Base-by-base conservation (phyloP, 2,329 filamentous ascomycete genomes). In the Escovopsis sp. region DNA sequence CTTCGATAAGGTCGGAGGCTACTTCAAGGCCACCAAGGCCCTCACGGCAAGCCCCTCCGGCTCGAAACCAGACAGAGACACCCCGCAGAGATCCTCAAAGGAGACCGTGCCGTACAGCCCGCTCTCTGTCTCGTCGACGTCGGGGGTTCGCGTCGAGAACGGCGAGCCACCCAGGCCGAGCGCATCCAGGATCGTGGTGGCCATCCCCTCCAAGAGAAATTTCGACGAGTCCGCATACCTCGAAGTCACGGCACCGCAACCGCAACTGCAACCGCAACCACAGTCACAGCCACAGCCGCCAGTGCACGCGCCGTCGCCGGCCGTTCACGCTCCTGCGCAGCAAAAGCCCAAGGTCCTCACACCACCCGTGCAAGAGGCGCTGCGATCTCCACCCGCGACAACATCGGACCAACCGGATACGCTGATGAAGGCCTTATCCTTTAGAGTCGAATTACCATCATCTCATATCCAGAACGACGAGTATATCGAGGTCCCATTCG, bases 381-480 rank as follows among this genome's bases (percentile, higher is more conserved):
- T 47, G 32, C 43, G 32, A 12, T 43, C 44, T 4, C 42, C 44
- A 9, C 46, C 51, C 4, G 28, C 39, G 32, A 15, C 45, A 32
- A 15, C 45, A 32, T 38, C 34, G 10, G 40, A 51, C 11, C 41
- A 23, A 18, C 34, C 40, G 3, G 41, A 47, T 8, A 39, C 49
- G 9, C 15, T 38, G 15, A 44, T 37, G 0, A 53, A 52, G 36
- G 53, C 46, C 36, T 39, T 44, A 7, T 50, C 49, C 1, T 66
- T 76, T 39, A 62, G 62, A 18, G 67, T 75, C n/a, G 70, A 76
- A 48, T 54, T 77, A 10, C 57, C 59, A 1, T 53, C 55, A 2
- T 53, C 60, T 2, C 60, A 51, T 11, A 67, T 75, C 46, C 69
- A 72, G 45, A 69, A 63, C 43, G 64, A 68, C n/a, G 71, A 77